Evolutionary conservation across 345 rosid genomes (phyloP), one percentile per base, ranked within the genome.

Genomic region (Sisymbrium irio): DNA sequence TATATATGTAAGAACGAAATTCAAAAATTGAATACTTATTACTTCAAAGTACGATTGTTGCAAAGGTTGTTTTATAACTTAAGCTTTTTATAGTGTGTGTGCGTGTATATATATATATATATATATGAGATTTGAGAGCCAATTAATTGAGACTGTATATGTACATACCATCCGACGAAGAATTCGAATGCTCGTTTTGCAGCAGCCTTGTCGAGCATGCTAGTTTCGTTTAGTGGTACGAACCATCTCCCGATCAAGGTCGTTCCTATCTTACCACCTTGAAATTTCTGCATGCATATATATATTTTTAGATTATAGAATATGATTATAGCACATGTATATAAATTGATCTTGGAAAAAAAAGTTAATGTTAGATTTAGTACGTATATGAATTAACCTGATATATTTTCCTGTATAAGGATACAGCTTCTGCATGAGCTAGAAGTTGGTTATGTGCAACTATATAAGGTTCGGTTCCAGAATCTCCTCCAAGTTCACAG

Each of bases 401-500:
- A 6, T 84, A 82, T 30, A 71, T 74, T 22, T 57, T 15, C 2
- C 67, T 37, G 56, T 79, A 82, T 30, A 74, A 4, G 19, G 60
- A 10, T 4, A 56, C 88, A 18, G 79, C 58, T 47, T 77, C 62
- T 2, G 82, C 81, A 28, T 85, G 88, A 20, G 88, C 70, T 13
- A 85, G 71, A 27, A 85, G 77, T 56, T 80, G n/a, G 58, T 83
- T 39, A 58, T 85, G 86, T 1, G 73, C 62, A 9, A 64, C 86
- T 14, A 74, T 49, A 47, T 82, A 85, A 19, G 88, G 88, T 58
- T 85, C 85, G 0, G 80, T 81, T 30, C 68, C 65, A 13, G 86
- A 83, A 45, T 83, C 65, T 17, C 82, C 85, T 28, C 39, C 79
- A 36, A 22, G 33, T 30, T 44, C 60, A 55, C 55, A 67, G 20